Evolutionary conservation across 1,139 yeast genomes (phyloP), one percentile per base, ranked within the genome.

Genomic region (Kurtzmaniella natalensis): DNA sequence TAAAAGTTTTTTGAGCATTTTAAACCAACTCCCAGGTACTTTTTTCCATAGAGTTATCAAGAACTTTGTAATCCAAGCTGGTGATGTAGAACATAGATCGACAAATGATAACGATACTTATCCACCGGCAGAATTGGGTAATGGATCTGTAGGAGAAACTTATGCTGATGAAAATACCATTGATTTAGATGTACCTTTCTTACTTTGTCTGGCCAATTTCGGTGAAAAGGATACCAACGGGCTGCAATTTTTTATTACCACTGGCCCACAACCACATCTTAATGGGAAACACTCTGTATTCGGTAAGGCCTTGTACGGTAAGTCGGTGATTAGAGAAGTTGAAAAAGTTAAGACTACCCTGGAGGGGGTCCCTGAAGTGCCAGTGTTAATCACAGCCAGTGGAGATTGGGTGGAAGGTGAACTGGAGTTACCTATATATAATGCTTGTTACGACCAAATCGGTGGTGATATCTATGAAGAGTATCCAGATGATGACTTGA

Each of bases 31-130:
- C 45, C 58, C 19, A 41, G 57, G 65, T 20, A 74, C 72, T 29
- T 59, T 57, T 18, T 78, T 87, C 54, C 87, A 83, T 47, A 64
- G 92, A 36, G 77, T 84, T 1, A 70, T 86, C 29, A 83, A 80
- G 43, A 87, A 82, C 52, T 87, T 84, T 48, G 73, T 85, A 57
- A 61, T 86, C n/a, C 95, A 85, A 51, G 83, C 81, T 4, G 95
- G 95, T 25, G 92, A 82, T 48, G 49, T 72, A 5, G 32, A 52
- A 14, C 37, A 48, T 34, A 57, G 55, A 4, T 44, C 52, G 19
- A 13, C 9, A 4, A 43, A 61, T 0, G 45, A 37, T 5, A 38
- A 36, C 1, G 49, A 46, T 5, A 40, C 37, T 2, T 64, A 68
- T 34, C 59, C 64, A 0, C 51, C 57, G n/a, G 49, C 42, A 1